phyloP scores from a whole-genome alignment of 305 asterid genomes.

The Solanum aculeatissimum region DNA sequence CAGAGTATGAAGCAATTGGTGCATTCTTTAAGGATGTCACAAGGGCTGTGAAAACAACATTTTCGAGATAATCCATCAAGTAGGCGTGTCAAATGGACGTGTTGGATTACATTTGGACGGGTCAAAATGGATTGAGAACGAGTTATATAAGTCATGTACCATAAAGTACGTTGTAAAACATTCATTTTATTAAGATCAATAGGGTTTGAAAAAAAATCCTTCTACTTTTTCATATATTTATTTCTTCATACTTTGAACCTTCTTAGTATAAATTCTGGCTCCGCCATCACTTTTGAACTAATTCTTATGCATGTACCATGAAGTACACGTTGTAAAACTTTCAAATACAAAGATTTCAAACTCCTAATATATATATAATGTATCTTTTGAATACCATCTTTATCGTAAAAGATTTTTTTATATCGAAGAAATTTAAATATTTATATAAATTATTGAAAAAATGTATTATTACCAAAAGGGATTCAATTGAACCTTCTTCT shows the following conservation, averaged over 20 bases:
- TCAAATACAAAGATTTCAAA: too few species aligned
- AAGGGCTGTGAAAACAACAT: constrained; percentile 13
- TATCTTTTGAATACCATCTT: too few species aligned
- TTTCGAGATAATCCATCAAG: background rate
- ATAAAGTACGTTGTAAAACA: background rate
- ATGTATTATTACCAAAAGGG: too few species aligned
- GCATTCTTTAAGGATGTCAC: constrained; percentile 36
- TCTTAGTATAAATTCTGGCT: background rate
- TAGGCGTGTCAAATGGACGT: background rate
- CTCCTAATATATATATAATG: too few species aligned
- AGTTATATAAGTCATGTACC: background rate
- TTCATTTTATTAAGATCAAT: background rate
- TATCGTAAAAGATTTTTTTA: too few species aligned
- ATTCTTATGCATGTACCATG: too few species aligned
- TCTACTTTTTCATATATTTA: background rate
- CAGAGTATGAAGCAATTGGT: constrained; percentile 43
- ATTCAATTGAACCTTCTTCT: too few species aligned
- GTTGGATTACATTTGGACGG: background rate
- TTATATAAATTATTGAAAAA: too few species aligned
- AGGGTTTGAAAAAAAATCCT: background rate
- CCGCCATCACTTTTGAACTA: too few species aligned
- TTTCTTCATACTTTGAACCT: background rate
- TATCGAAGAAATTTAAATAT: too few species aligned
- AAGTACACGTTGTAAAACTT: too few species aligned
- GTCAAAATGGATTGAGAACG: fast-evolving